Conservation (phyloP, 1,284 basidiomycete genomes). For the Fomitopsis palustris region DNA sequence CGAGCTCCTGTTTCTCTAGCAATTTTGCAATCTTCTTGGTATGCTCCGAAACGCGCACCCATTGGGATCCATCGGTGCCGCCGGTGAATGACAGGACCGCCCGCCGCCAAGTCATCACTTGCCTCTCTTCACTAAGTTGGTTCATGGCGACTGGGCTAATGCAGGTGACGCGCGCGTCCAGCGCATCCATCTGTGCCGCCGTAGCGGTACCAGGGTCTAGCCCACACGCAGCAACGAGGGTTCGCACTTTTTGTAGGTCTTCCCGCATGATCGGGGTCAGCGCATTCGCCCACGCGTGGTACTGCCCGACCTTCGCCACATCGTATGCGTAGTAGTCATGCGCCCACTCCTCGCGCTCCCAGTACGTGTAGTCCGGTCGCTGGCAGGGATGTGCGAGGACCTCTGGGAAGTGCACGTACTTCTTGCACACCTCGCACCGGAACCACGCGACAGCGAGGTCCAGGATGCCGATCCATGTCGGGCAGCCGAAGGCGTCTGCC, state of each 20-base stretch:
- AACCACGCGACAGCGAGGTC: conserved; percentile 6
- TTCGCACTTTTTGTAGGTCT: not conserved
- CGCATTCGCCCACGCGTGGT: not conserved
- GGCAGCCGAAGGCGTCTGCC: not conserved
- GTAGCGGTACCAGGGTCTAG: not conserved
- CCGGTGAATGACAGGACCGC: too few species aligned
- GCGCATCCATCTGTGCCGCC: not conserved
- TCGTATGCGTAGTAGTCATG: not conserved
- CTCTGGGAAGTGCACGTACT: not conserved
- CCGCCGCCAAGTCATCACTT: not conserved
- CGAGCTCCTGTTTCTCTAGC: too few species aligned
- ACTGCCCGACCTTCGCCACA: not conserved
- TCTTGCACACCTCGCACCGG: not conserved
- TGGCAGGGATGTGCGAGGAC: conserved; percentile 4
- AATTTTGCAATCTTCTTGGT: too few species aligned
- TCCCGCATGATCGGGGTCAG: not conserved
- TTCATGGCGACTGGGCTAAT: not conserved
- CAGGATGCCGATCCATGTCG: not conserved
- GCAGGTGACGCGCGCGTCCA: not conserved
- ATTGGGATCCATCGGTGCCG: too few species aligned
- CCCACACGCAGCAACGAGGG: not conserved
- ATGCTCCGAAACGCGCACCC: too few species aligned
- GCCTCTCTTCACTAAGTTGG: not conserved
- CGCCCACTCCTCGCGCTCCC: not conserved
- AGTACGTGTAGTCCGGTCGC: not conserved